Percentiles rank a stretch among this genome's conserved stretches.
phyloP scores from a whole-genome alignment of 257 asterid species.

The Nyctanthes arbortristis region DNA sequence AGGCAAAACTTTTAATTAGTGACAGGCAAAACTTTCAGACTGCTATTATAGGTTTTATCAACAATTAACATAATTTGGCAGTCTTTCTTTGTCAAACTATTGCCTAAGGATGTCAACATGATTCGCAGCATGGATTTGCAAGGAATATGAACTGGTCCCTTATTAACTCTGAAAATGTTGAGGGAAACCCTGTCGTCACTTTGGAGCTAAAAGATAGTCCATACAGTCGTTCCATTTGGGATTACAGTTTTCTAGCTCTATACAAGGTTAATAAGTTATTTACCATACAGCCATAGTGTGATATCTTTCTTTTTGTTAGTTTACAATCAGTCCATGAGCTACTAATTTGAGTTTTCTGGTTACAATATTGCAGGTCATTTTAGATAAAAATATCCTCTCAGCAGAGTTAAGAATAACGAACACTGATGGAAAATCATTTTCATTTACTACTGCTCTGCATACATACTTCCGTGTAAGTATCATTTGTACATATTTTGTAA shows the following conservation, averaged over 20 bases:
- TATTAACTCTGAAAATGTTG: conserved; percentile 65
- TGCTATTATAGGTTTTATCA: too few species aligned
- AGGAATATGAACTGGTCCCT: conserved; percentile 83
- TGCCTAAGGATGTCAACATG: conserved; percentile 27
- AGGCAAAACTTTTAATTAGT: conserved; percentile 3
- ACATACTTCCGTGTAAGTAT: conserved; percentile 81
- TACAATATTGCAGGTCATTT: conserved; percentile 58
- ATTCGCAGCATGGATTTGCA: conserved; percentile 95
- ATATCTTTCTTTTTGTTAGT: too few species aligned
- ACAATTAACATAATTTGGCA: conserved; percentile 21
- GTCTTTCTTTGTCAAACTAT: conserved; percentile 22
- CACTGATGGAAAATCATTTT: conserved; percentile 77
- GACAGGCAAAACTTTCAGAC: too few species aligned
- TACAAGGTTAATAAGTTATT: conserved; percentile 57
- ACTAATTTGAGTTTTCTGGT: conserved; percentile 20
- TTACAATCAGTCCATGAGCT: neutral
- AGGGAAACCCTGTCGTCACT: conserved; percentile 70
- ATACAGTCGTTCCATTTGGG: conserved; percentile 97
- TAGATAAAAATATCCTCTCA: conserved; percentile 63
- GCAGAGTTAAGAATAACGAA: conserved; percentile 80
- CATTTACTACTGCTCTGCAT: conserved; percentile 90
- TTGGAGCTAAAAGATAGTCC: conserved; percentile 88
- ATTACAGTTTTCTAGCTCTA: conserved; percentile 81
- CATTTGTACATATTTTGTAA: neutral
- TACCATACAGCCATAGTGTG: neutral